phyloP scores from a whole-genome alignment of 179 eudicot species.

The Silene coronaria region DNA sequence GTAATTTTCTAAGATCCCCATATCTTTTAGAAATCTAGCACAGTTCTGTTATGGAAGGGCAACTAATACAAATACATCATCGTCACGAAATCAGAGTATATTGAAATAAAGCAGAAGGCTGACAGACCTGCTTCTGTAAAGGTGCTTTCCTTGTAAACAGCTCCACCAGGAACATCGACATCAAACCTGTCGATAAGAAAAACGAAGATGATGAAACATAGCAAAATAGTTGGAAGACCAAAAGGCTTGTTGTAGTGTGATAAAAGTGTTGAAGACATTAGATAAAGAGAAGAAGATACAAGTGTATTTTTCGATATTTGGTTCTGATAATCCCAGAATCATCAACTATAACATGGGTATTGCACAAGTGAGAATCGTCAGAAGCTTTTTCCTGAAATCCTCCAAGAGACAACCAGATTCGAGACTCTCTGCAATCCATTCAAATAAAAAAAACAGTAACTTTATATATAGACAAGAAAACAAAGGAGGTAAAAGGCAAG shows the following conservation, averaged over 20 bases:
- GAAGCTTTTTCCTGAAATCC: conserved; percentile 89
- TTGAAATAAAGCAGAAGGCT: conserved; percentile 1
- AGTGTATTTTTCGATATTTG: conserved; percentile 70
- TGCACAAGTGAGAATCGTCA: conserved; percentile 72
- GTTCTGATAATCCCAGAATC: conserved; percentile 61
- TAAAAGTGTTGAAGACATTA: no score
- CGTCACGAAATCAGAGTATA: background rate
- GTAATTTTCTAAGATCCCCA: background rate
- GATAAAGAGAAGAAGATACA: conserved; percentile 32
- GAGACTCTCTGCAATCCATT: conserved; percentile 56
- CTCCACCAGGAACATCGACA: conserved; percentile 95
- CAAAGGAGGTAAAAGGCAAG: background rate
- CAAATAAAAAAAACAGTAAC: background rate
- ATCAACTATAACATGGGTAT: conserved; percentile 82
- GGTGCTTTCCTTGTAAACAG: conserved; percentile 80
- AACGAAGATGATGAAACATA: background rate
- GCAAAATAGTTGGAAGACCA: background rate
- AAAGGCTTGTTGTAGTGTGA: no score
- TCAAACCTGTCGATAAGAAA: conserved; percentile 59
- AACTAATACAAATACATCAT: background rate
- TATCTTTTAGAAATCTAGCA: background rate
- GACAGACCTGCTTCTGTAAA: conserved; percentile 81
- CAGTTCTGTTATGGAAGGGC: background rate
- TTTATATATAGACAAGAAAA: no score
- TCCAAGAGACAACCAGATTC: conserved; percentile 89